phyloP scores from a whole-genome alignment of 2,329 filamentous ascomycete genomes.

The Neopestalotiopsis rosae region DNA sequence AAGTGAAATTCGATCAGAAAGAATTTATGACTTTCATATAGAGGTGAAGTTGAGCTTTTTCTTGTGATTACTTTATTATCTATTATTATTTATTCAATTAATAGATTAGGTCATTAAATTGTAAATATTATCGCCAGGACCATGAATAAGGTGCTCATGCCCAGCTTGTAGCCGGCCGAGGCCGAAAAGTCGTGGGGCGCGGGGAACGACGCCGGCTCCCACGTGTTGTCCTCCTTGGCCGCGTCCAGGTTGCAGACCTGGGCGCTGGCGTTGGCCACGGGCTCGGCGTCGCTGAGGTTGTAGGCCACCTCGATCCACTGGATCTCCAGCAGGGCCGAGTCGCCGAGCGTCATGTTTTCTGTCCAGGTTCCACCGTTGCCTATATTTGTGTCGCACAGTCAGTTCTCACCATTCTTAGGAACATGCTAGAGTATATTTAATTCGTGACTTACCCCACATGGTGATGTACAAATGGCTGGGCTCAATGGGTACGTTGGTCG shows the following conservation, averaged over 20 bases:
- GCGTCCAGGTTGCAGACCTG: constrained; percentile 5
- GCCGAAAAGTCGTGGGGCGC: not conserved
- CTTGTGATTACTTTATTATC: too few relatives aligned
- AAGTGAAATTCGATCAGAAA: too few relatives aligned
- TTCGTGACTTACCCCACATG: constrained; percentile 1
- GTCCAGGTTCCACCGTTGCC: constrained; percentile 9
- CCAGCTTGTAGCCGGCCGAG: constrained; percentile 8
- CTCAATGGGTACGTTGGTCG: not conserved
- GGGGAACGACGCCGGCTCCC: not conserved
- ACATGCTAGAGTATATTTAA: too few relatives aligned
- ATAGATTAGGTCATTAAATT: constrained; percentile 1
- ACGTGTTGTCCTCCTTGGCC: not conserved
- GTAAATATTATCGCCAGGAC: not conserved
- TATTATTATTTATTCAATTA: too few relatives aligned
- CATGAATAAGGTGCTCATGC: constrained; percentile 8
- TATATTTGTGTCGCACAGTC: not conserved
- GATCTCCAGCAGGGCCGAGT: constrained; percentile 12
- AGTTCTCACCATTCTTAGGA: not conserved
- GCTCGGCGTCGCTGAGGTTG: constrained; percentile 9
- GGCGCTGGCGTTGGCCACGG: not conserved
- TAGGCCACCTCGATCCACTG: constrained; percentile 15
- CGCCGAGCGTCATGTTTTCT: constrained; percentile 8
- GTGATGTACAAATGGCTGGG: constrained; percentile 7
- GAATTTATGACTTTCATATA: too few relatives aligned
- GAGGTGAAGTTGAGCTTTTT: too few relatives aligned